These are phyloP conservation scores for Manihot esculenta DNA, from an alignment of 441 rosid genomes.

Conservation along the genomic window DNA sequence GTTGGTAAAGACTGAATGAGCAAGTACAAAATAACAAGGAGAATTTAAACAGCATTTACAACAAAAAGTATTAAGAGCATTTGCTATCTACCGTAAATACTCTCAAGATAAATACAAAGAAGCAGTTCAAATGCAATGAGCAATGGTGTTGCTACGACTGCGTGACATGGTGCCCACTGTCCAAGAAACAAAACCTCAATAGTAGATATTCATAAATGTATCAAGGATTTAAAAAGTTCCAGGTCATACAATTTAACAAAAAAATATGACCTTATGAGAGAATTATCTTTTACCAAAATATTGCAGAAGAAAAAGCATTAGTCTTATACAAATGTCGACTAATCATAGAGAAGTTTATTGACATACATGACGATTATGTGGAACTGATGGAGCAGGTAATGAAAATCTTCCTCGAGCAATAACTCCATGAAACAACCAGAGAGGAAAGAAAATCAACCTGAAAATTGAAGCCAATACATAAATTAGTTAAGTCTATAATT, in stretches of 20 bases:
- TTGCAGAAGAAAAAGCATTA: background rate
- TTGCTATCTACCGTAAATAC: constrained; percentile 55
- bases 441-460: constrained; percentile 81
- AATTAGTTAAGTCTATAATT: constrained; percentile 11
- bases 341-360: background rate
- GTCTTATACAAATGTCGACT: background rate
- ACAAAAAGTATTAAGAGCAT: constrained; percentile 8
- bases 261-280: background rate
- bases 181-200: constrained; percentile 24
- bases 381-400: constrained; percentile 91
- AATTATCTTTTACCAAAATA: background rate
- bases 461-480: constrained; percentile 15
- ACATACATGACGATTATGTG: constrained; percentile 87
- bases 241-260: background rate
- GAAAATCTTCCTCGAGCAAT: constrained; percentile 95
- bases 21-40: background rate
- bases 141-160: constrained; percentile 88
- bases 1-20: constrained; percentile 7
- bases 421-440: constrained; percentile 93
- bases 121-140: constrained; percentile 92
- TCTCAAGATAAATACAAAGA: constrained; percentile 94
- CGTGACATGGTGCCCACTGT: constrained; percentile 99
- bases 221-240: background rate
- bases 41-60: constrained; percentile 8
- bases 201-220: constrained; percentile 12